Conservation (phyloP, 2,329 filamentous ascomycete species). For the Phaeomoniella chlamydospora region DNA sequence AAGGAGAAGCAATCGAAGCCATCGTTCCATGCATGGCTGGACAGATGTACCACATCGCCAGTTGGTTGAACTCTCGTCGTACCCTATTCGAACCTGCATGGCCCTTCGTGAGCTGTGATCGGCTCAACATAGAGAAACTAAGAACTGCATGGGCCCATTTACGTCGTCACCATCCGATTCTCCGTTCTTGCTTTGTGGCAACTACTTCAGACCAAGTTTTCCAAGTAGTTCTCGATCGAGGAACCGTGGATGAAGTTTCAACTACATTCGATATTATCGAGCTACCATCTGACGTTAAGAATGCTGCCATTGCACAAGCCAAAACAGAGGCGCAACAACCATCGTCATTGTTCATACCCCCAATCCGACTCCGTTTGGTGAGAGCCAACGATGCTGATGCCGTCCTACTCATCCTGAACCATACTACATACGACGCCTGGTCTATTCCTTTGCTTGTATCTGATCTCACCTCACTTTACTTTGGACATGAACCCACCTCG, state of each 20-base stretch:
- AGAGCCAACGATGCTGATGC: not conserved
- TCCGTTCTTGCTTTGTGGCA: slow-evolving; percentile 57
- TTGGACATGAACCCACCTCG: not conserved
- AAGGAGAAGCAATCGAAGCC: slow-evolving; percentile 46
- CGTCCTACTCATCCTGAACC: not conserved
- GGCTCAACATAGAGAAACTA: slow-evolving; percentile 33
- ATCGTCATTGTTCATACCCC: not conserved
- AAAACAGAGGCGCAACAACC: not conserved
- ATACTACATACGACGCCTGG: not conserved
- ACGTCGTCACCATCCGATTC: slow-evolving; percentile 40
- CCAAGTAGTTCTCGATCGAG: not conserved
- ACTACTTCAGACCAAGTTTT: not conserved
- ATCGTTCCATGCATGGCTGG: slow-evolving; percentile 72
- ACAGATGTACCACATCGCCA: slow-evolving; percentile 74
- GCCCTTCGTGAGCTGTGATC: slow-evolving; percentile 35
- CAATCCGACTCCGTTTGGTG: not conserved
- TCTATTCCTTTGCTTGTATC: not conserved
- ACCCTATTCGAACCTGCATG: slow-evolving; percentile 69
- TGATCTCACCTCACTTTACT: not conserved
- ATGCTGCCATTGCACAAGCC: not conserved
- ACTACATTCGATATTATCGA: too few relatives aligned
- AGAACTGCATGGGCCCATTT: slow-evolving; percentile 42
- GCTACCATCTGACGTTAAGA: too few relatives aligned
- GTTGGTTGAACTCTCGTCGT: slow-evolving; percentile 41
- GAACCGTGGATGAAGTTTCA: too few relatives aligned